Evolutionary conservation across 2,329 filamentous ascomycete species (phyloP).

Genomic region (Cladosporium sphaerospermum): DNA sequence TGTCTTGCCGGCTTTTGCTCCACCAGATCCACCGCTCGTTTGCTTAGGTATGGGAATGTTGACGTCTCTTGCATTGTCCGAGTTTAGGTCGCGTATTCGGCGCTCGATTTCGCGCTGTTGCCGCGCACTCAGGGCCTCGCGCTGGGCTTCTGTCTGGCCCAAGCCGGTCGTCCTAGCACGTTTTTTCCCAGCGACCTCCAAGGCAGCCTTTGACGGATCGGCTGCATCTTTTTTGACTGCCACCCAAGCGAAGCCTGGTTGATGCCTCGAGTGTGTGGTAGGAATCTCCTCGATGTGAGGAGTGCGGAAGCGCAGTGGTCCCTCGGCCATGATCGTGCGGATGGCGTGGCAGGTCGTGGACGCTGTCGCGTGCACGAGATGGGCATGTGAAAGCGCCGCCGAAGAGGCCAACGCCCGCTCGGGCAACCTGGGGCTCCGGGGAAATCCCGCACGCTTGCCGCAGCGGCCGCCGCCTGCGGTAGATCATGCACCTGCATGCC

Average conservation of each 20-base stretch:
- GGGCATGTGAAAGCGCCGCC: not conserved
- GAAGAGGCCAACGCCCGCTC: not conserved
- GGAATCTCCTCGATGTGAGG: constrained; percentile 78
- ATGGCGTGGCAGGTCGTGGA: not conserved
- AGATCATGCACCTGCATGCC: not conserved
- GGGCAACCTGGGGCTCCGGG: not conserved
- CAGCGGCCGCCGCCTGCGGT: too few relatives aligned
- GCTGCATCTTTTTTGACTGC: constrained; percentile 47
- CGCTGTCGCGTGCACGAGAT: not conserved
- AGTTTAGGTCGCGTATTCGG: constrained; percentile 75
- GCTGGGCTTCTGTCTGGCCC: constrained; percentile 29
- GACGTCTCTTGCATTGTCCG: constrained; percentile 54
- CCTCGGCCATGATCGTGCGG: constrained; percentile 15
- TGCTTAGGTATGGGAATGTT: constrained; percentile 61
- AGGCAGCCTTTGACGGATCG: constrained; percentile 44
- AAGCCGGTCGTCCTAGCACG: constrained; percentile 54
- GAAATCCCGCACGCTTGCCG: not conserved
- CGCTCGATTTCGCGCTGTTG: constrained; percentile 76
- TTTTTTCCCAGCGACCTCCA: constrained; percentile 50
- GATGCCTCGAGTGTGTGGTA: constrained; percentile 55
- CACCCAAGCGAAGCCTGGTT: constrained; percentile 90
- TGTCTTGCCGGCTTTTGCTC: constrained; percentile 51
- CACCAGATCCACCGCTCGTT: constrained; percentile 36
- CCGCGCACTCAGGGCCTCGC: constrained; percentile 66
- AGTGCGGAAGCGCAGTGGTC: constrained; percentile 39